These are phyloP conservation scores for Thielaviopsis ethacetica DNA, from an alignment of 2,329 filamentous ascomycete genomes.

Conservation along the genomic window DNA sequence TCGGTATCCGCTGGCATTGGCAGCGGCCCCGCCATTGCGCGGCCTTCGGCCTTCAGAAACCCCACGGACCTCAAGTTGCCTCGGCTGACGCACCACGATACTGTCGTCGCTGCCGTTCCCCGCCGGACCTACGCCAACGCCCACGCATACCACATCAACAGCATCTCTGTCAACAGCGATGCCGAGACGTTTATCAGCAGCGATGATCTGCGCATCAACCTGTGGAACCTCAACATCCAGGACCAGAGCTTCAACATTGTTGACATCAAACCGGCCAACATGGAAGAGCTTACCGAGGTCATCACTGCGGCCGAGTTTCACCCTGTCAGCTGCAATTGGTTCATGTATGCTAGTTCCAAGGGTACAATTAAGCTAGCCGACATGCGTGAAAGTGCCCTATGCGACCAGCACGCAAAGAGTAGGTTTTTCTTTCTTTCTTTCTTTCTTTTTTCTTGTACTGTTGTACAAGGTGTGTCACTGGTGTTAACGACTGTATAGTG, in stretches of 20 bases:
- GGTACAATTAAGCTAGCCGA: conserved; percentile 97
- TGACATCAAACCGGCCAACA: conserved; percentile 98
- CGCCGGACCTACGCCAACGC: conserved; percentile 95
- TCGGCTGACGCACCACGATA: conserved; percentile 93
- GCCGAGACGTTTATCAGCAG: conserved; percentile 99
- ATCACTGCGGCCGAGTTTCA: conserved; percentile 98
- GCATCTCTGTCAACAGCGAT: conserved; percentile 99
- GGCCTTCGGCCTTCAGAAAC: conserved; percentile 58
- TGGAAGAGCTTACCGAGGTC: conserved; percentile 98
- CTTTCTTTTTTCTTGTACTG: background rate
- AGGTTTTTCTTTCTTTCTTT: conserved; percentile 16
- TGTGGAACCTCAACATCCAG: conserved; percentile 98
- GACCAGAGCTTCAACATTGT: conserved; percentile 99
- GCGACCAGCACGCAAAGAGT: conserved; percentile 93
- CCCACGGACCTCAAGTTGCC: conserved; percentile 79
- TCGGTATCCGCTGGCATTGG: conserved; percentile 62
- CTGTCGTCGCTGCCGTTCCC: conserved; percentile 89
- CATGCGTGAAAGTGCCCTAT: conserved; percentile 93
- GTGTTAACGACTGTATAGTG: conserved; percentile 35
- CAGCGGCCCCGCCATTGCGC: conserved; percentile 55
- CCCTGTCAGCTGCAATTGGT: conserved; percentile 95
- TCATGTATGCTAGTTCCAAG: conserved; percentile 99
- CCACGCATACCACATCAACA: conserved; percentile 99
- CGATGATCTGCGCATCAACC: conserved; percentile 90
- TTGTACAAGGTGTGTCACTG: background rate